These are phyloP conservation scores for Logfia minima DNA, from an alignment of 129 eudicot genomes.

Conservation along the genomic window DNA sequence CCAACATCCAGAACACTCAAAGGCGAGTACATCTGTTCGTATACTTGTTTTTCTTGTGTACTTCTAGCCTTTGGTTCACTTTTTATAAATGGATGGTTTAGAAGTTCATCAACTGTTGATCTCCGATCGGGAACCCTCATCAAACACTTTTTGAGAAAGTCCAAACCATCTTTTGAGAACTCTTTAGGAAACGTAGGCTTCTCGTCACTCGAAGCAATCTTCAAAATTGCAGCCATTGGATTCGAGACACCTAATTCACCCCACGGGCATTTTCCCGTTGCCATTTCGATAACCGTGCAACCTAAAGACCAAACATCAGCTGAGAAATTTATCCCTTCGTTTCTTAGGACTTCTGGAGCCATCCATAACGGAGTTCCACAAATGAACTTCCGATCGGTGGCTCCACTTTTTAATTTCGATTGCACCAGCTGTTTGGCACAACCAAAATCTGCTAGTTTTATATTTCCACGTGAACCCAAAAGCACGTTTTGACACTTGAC, in stretches of 20 bases:
- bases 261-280: constrained; percentile 66
- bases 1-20: constrained; percentile 54
- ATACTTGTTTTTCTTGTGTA: not conserved
- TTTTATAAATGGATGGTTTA: constrained; percentile 57
- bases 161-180: constrained; percentile 52
- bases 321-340: constrained; percentile 47
- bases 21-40: constrained; percentile 42
- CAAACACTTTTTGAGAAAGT: constrained; percentile 62
- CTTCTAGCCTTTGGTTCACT: constrained; percentile 17
- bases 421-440: constrained; percentile 40
- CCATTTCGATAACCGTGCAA: constrained; percentile 78
- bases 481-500: constrained; percentile 70
- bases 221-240: constrained; percentile 50
- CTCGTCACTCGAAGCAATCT: constrained; percentile 49
- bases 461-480: constrained; percentile 42
- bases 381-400: constrained; percentile 7
- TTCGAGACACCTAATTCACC: constrained; percentile 34
- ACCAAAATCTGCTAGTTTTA: constrained; percentile 73
- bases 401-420: not conserved
- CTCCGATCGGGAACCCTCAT: constrained; percentile 49
- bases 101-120: constrained; percentile 44
- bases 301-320: constrained; percentile 90
- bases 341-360: constrained; percentile 74
- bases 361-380: constrained; percentile 86
- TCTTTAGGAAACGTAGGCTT: constrained; percentile 47